Evolutionary conservation across 495 filamentous ascomycete species (phyloP), one percentile per base, ranked within the genome.

Genomic region (Aspergillus cristatus): DNA sequence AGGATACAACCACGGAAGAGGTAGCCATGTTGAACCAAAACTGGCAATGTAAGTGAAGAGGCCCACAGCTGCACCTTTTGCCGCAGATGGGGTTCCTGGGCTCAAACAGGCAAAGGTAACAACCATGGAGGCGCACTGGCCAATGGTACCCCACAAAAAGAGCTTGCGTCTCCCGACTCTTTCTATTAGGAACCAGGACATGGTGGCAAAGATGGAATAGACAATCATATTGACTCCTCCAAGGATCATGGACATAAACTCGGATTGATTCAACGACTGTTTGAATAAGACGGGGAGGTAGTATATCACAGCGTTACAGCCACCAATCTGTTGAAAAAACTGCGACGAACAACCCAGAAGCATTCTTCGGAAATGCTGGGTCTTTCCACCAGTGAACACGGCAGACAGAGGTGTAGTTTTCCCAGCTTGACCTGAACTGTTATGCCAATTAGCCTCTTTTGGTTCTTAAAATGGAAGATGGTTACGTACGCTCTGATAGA

Each of bases 131-230:
- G 79, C 47, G 34, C 68, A 71, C 54, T 87, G 84, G 0, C 82
- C 78, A 14, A 81, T 45, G 10, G 79, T 78, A n/a, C 84, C 84
- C 18, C 67, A 68, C 3, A 89, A 60, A 60, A 86, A 86, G 15
- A 89, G 65, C 57, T 84, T 82, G 16, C 84, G 74, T 8, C 84
- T 74, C 31, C 84, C 84, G 20, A 80, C 76, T 18, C 75, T 74
- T 62, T 90, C 84, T 37, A 90, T 82, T 50, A 84, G 74, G 68
- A 87, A 90, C 86, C 85, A 90, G 5, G 83, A 87, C 28, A 78
- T 72, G 0, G 82, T 87, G 63, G 82, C 45, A 44, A 83, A 86
- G 53, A 86, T 76, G 26, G 81, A 67, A 51, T 93, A 90, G 10
- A 89, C 75, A 29, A 89, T 71, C 82, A 87, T 87, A 65, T 87